A percentile compares a stretch with the other conserved stretches of the same genome.
phyloP scores from a whole-genome alignment of 345 rosid genomes.

The Arabis alpina region DNA sequence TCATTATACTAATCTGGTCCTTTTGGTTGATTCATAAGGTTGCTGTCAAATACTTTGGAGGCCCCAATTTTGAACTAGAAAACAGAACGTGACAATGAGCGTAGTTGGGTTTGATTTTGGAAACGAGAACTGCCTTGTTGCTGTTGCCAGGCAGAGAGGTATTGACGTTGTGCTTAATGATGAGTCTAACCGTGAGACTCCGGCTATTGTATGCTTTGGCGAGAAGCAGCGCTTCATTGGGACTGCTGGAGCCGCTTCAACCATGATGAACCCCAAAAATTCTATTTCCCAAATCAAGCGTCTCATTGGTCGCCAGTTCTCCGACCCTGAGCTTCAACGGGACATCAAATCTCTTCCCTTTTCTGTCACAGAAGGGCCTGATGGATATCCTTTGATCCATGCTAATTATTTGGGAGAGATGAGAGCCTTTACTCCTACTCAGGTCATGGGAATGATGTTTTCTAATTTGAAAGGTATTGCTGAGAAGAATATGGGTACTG shows the following conservation, averaged over 20 bases:
- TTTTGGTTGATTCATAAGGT: not conserved
- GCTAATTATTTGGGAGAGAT: conserved; percentile 81
- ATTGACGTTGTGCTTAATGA: conserved; percentile 98
- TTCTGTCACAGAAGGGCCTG: conserved; percentile 75
- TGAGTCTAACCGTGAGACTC: conserved; percentile 98
- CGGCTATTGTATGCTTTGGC: conserved; percentile 91
- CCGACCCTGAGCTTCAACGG: conserved; percentile 89
- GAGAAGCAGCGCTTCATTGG: conserved; percentile 97
- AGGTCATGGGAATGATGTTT: conserved; percentile 85
- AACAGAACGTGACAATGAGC: conserved; percentile 62
- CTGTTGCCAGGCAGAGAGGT: conserved; percentile 98
- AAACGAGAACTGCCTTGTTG: conserved; percentile 93
- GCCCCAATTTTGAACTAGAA: not conserved
- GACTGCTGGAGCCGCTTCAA: conserved; percentile 96
- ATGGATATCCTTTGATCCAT: conserved; percentile 88
- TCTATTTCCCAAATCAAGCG: conserved; percentile 92
- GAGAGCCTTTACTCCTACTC: conserved; percentile 89
- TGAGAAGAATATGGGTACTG: conserved; percentile 81
- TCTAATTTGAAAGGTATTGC: conserved; percentile 84
- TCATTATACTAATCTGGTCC: not conserved
- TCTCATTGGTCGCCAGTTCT: conserved; percentile 75
- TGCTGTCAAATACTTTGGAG: not conserved
- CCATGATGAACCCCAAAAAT: conserved; percentile 93
- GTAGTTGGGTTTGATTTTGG: conserved; percentile 99
- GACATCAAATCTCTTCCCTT: conserved; percentile 82